Evolutionary conservation across 1,284 basidiomycete genomes (phyloP).

Genomic region (Moniliophthora roreri): DNA sequence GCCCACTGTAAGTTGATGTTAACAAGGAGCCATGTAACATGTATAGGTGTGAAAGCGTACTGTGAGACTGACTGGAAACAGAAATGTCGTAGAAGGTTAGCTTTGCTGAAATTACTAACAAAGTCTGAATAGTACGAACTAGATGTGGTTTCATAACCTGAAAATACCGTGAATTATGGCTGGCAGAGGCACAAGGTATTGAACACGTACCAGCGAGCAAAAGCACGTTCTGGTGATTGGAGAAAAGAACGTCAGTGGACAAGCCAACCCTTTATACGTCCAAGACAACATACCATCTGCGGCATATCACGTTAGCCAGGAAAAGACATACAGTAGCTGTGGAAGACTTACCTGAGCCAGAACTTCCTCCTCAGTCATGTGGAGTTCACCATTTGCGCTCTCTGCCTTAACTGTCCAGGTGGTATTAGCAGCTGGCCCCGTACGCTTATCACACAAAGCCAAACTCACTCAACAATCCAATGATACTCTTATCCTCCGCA

Average conservation of each 20-base stretch:
- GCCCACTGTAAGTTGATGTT: conserved; percentile 25
- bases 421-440: not conserved
- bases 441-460: not conserved
- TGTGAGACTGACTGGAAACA: conserved; percentile 23
- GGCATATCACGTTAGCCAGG: conserved; percentile 2
- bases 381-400: conserved; percentile 34
- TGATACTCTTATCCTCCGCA: conserved; percentile 49
- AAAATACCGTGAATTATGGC: not conserved
- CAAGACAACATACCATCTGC: conserved; percentile 3
- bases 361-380: conserved; percentile 67
- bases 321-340: not conserved
- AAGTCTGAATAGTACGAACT: conserved; percentile 32
- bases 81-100: not conserved
- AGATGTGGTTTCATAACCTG: conserved; percentile 40
- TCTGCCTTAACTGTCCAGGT: conserved; percentile 50
- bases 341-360: conserved; percentile 43
- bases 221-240: conserved; percentile 29
- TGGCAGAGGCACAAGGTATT: not conserved
- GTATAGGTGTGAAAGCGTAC: conserved; percentile 9
- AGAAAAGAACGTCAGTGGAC: not conserved
- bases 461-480: conserved; percentile 50
- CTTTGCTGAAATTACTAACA: not conserved
- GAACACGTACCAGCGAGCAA: conserved; percentile 31
- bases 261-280: not conserved
- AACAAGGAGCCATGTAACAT: not conserved